Conservation (phyloP, 257 asterid genomes). For the Rauvolfia tetraphylla region DNA sequence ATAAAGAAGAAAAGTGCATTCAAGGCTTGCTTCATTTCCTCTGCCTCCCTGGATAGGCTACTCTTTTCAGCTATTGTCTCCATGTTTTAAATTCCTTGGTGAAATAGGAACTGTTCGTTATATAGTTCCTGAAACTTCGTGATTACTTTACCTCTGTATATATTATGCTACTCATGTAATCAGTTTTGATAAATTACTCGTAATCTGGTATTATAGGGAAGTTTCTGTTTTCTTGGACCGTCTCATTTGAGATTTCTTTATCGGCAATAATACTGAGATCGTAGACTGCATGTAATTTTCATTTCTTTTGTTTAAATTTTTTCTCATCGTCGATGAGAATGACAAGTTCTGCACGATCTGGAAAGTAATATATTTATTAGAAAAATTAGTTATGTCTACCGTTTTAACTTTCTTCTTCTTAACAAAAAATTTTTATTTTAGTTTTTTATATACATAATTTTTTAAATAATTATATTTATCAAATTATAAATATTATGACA, state of each 20-base stretch:
- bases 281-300: neutral
- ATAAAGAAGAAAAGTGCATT: neutral
- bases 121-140: neutral
- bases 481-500: too few species aligned
- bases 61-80: too few species aligned
- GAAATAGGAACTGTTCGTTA: neutral
- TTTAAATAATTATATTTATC: too few species aligned
- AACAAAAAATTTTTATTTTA: too few species aligned
- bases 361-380: neutral
- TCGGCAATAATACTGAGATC: neutral
- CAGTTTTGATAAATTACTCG: neutral
- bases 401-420: too few species aligned
- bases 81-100: neutral
- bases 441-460: too few species aligned
- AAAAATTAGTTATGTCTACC: too few species aligned
- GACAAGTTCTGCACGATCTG: neutral
- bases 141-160: neutral
- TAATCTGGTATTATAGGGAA: neutral
- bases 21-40: neutral
- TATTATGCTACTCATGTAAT: neutral
- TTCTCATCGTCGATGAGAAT: neutral
- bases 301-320: neutral
- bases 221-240: neutral
- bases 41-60: neutral
- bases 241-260: neutral